Percentiles rank a stretch among this genome's conserved stretches.
Evolutionary conservation across 305 asterid species (phyloP).

Genomic region (Solanum aculeatissimum): DNA sequence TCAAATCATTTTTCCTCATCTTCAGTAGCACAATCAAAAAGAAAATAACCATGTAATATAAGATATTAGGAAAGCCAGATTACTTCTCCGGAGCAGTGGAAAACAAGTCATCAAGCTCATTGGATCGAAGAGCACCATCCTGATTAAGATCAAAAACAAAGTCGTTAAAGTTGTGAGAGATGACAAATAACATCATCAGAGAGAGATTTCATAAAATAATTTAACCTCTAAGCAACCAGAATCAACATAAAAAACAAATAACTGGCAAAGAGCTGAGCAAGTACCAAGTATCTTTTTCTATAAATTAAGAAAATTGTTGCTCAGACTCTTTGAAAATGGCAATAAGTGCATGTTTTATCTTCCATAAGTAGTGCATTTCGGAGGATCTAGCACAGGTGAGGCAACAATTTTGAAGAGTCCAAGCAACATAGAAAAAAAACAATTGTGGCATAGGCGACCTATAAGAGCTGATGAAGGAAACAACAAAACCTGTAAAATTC

Average conservation of each 20-base stretch:
- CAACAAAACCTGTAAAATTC: not conserved
- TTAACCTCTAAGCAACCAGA: not conserved
- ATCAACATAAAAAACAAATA: not conserved
- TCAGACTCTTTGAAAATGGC: not conserved
- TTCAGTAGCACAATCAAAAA: not conserved
- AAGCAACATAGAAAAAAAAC: not conserved
- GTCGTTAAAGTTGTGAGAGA: not conserved
- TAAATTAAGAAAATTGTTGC: not conserved
- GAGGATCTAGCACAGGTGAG: not conserved
- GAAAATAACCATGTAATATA: not conserved
- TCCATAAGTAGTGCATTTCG: not conserved
- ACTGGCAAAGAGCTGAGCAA: not conserved
- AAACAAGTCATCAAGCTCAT: slow-evolving; percentile 88
- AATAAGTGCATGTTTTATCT: not conserved
- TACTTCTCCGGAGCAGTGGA: slow-evolving; percentile 98
- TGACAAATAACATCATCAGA: not conserved
- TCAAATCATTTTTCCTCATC: not conserved
- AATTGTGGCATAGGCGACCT: not conserved
- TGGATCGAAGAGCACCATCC: slow-evolving; percentile 84
- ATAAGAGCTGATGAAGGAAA: not conserved
- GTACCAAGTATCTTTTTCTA: not conserved
- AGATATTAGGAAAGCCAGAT: slow-evolving; percentile 8
- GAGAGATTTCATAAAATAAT: not conserved
- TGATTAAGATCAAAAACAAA: slow-evolving; percentile 19
- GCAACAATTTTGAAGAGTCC: not conserved